phyloP scores from a whole-genome alignment of 2,329 filamentous ascomycete species.

The Fusarium zealandicum region DNA sequence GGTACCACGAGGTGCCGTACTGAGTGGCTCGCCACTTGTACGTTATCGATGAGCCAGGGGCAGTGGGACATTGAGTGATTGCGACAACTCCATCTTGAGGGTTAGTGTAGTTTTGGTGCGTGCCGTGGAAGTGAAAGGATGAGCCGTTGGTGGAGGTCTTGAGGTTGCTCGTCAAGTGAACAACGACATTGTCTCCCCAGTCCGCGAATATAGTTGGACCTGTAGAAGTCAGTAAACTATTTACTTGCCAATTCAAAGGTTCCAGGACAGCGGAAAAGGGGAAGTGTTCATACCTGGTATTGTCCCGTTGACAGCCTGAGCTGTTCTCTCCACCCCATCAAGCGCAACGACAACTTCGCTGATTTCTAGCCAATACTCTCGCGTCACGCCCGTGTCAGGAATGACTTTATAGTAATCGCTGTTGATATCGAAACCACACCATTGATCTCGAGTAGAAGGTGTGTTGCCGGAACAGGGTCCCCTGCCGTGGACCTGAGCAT shows the following conservation, averaged over 20 bases:
- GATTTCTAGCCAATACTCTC: constrained; percentile 58
- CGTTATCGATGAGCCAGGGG: constrained; percentile 60
- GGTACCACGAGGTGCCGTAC: constrained; percentile 67
- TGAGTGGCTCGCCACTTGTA: constrained; percentile 65
- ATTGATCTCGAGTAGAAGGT: constrained; percentile 46
- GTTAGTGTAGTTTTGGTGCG: constrained; percentile 63
- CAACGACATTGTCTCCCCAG: constrained; percentile 57
- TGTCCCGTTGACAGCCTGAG: constrained; percentile 62
- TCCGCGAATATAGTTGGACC: constrained; percentile 63
- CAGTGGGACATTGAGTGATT: constrained; percentile 59
- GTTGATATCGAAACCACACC: constrained; percentile 58
- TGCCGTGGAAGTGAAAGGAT: constrained; percentile 69
- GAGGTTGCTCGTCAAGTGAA: constrained; percentile 62
- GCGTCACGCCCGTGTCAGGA: constrained; percentile 58
- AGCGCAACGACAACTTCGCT: constrained; percentile 51
- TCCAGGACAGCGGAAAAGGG: no score
- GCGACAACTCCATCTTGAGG: constrained; percentile 63
- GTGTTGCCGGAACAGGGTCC: constrained; percentile 40
- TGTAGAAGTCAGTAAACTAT: constrained; percentile 2
- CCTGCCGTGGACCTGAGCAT: constrained; percentile 5
- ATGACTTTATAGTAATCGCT: constrained; percentile 54
- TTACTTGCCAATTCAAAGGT: neutral
- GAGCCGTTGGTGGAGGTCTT: constrained; percentile 60
- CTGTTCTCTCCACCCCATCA: constrained; percentile 54
- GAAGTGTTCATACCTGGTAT: constrained; percentile 54